phyloP scores from a whole-genome alignment of 2,329 filamentous ascomycete species.

The Orbilia blumenaviensis region DNA sequence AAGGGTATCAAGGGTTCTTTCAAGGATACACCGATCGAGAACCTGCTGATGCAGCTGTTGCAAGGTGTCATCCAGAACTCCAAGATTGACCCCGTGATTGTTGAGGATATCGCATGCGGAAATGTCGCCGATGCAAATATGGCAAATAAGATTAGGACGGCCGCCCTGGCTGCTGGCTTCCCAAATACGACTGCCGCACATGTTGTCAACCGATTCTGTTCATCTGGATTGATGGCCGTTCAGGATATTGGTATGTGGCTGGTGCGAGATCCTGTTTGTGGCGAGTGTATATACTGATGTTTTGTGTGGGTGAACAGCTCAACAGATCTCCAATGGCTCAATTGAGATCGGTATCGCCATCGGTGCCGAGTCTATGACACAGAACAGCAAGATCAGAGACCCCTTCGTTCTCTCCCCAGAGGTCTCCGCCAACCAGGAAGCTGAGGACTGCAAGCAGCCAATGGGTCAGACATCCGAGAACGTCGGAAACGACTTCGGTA shows the following conservation, averaged over 20 bases:
- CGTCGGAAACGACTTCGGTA: slow-evolving; percentile 87
- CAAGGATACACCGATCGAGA: slow-evolving; percentile 92
- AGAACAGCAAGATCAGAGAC: slow-evolving; percentile 74
- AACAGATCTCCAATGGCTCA: slow-evolving; percentile 79
- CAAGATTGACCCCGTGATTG: slow-evolving; percentile 78
- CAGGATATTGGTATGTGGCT: slow-evolving; percentile 76
- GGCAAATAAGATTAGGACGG: slow-evolving; percentile 88
- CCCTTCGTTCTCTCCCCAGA: slow-evolving; percentile 76
- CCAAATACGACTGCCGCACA: slow-evolving; percentile 86
- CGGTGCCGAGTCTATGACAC: slow-evolving; percentile 88
- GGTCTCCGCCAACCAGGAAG: slow-evolving; percentile 76
- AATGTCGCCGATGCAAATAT: slow-evolving; percentile 91
- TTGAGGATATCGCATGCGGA: slow-evolving; percentile 90
- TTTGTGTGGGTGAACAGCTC: slow-evolving; percentile 62
- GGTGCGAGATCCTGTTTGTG: neutral
- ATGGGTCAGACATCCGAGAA: slow-evolving; percentile 99
- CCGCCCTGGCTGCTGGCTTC: slow-evolving; percentile 88
- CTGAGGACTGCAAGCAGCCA: slow-evolving; percentile 85
- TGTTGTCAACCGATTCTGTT: slow-evolving; percentile 95
- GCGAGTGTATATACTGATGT: neutral
- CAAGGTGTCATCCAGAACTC: slow-evolving; percentile 73
- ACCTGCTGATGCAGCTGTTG: slow-evolving; percentile 81
- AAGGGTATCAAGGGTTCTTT: slow-evolving; percentile 89
- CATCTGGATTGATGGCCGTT: slow-evolving; percentile 91
- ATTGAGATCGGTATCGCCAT: slow-evolving; percentile 89